Evolutionary conservation across 2,329 filamentous ascomycete genomes (phyloP).

Genomic region (Elsinoe batatas): DNA sequence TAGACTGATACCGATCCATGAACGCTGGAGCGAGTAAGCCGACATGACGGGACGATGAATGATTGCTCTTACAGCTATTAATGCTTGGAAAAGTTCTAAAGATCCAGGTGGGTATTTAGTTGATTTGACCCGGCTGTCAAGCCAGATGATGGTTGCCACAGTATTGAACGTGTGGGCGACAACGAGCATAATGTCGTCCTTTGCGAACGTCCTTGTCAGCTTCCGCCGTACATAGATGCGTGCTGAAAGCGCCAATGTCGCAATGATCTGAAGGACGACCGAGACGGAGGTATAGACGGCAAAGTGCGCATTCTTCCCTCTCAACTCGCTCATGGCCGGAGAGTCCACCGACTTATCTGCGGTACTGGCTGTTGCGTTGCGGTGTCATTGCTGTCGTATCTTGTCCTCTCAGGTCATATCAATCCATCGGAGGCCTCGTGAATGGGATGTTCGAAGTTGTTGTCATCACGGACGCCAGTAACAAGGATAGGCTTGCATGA

Average conservation of each 20-base stretch:
- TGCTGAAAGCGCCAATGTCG: not conserved
- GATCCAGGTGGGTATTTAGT: not conserved
- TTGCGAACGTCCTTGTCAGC: constrained; percentile 3
- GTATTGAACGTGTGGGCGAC: not conserved
- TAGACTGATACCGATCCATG: not conserved
- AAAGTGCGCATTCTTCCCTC: not conserved
- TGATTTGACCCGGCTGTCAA: not conserved
- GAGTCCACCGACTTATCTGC: too few species aligned
- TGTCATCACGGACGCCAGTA: too few species aligned
- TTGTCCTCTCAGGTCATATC: too few species aligned
- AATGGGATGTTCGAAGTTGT: too few species aligned
- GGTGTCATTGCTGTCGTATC: too few species aligned
- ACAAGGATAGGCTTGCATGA: too few species aligned
- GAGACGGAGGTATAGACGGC: not conserved
- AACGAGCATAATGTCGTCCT: not conserved
- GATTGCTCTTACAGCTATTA: not conserved
- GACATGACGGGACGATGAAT: not conserved
- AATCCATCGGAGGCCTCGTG: too few species aligned
- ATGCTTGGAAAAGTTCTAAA: not conserved
- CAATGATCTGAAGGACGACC: not conserved
- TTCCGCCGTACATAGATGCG: not conserved
- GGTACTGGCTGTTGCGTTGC: too few species aligned
- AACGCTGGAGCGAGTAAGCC: not conserved
- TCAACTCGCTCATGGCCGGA: too few species aligned
- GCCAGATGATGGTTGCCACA: not conserved